phyloP scores from a whole-genome alignment of 192 early-diverging fungal genomes.

The Haplosporangium gracile region DNA sequence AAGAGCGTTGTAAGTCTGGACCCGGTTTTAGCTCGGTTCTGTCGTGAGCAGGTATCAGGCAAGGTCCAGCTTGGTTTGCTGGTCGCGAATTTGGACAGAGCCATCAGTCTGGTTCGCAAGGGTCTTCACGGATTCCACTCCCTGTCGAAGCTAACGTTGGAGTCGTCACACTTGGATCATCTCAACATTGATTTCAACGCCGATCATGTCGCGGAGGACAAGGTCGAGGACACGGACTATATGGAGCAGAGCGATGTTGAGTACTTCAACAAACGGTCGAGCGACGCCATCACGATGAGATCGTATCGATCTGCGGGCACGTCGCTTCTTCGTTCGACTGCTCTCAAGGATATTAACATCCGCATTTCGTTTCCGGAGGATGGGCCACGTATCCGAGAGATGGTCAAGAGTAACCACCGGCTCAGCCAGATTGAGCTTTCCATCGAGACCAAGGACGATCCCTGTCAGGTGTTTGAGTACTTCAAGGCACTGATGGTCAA shows the following conservation, averaged over 20 bases:
- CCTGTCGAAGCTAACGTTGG: constrained; percentile 28
- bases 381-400: constrained; percentile 42
- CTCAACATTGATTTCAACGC: constrained; percentile 27
- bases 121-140: constrained; percentile 1
- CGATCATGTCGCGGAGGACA: not conserved
- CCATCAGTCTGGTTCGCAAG: not conserved
- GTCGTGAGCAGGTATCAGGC: not conserved
- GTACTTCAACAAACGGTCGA: constrained; percentile 21
- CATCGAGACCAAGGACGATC: constrained; percentile 28
- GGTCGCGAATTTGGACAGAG: constrained; percentile 29
- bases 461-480: constrained; percentile 47
- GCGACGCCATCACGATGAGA: constrained; percentile 28
- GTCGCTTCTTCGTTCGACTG: constrained; percentile 11
- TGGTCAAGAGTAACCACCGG: constrained; percentile 41
- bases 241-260: constrained; percentile 4
- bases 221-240: not conserved
- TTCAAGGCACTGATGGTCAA: constrained; percentile 34
- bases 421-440: constrained; percentile 26
- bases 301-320: constrained; percentile 15
- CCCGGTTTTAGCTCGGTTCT: constrained; percentile 16
- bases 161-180: constrained; percentile 21
- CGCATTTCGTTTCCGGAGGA: constrained; percentile 27
- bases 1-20: constrained; percentile 15
- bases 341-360: constrained; percentile 38
- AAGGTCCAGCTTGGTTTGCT: constrained; percentile 24